Base-by-base conservation (phyloP, 2,329 filamentous ascomycete species). In the Fusarium palustre region DNA sequence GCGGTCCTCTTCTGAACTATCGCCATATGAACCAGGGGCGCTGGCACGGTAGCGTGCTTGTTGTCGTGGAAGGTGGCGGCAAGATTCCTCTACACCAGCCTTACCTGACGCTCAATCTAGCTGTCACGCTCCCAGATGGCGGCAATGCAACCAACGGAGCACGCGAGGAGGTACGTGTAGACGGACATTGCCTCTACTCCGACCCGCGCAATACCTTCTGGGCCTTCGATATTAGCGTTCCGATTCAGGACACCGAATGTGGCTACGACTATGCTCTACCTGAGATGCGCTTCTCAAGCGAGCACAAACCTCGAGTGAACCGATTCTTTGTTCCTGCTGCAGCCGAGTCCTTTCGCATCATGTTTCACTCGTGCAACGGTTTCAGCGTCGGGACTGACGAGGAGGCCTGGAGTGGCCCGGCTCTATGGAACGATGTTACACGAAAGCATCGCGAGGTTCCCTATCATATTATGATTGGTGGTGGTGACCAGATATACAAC, bases 321-420 rank as follows among this genome's bases (percentile, higher is more conserved):
- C 88, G 71, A 50, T 99, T 99, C 80, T 97, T 91, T 85, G 88
- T 98, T 7, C 95, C 96, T 15, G 93, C 92, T 15, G 84, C 86
- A 60, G 88, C 89, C 45, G 91, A 97, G 79, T 92, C 92, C 7
- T 98, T 99, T 95, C 93, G 97, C 77, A 92, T 97, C 76, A 97
- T 98, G 93, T 99, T 97, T 81, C 92, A 97, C 82, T 97, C 93
- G 59, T 97, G 96, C 82, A 99, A 99, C 79, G 97, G 96, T 18
- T 99, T 99, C 82, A 95, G 92, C 71, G 86, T 96, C 39, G 92
- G 91, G 55, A 95, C 93, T 5, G 92, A 97, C 77, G 89, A 96
- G 64, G 89, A 92, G 50, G 90, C 91, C 42, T 97, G 94, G 83
- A 95, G 92, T 75, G 96, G 96, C 0, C 91, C 93, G n/a, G 93